Conservation (phyloP, 2,329 filamentous ascomycete species). For the Fusarium equiseti region DNA sequence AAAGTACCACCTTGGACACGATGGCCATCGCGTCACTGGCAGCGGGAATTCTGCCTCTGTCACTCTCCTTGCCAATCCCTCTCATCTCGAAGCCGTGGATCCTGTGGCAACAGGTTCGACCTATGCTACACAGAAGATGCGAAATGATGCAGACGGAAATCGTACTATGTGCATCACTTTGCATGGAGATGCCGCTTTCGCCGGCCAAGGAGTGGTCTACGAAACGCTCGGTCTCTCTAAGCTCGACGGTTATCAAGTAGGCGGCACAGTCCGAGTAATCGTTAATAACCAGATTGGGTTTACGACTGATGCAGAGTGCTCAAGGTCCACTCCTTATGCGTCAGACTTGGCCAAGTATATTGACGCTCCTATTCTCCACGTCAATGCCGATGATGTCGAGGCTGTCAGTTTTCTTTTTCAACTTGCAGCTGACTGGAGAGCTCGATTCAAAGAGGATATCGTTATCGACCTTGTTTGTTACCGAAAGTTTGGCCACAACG, state of each 20-base stretch:
- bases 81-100: slow-evolving; percentile 97
- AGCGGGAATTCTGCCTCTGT: slow-evolving; percentile 97
- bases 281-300: slow-evolving; percentile 99
- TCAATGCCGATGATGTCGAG: slow-evolving; percentile 97
- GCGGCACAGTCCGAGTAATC: slow-evolving; percentile 94
- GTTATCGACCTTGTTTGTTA: slow-evolving; percentile 99
- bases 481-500: slow-evolving; percentile 98
- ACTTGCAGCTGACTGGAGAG: slow-evolving; percentile 95
- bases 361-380: slow-evolving; percentile 97
- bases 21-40: slow-evolving; percentile 96
- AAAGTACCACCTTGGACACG: slow-evolving; percentile 99
- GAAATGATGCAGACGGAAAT: slow-evolving; percentile 88
- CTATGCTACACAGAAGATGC: slow-evolving; percentile 96
- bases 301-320: slow-evolving; percentile 95
- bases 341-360: slow-evolving; percentile 99
- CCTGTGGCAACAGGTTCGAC: slow-evolving; percentile 97
- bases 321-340: slow-evolving; percentile 97
- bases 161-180: slow-evolving; percentile 85
- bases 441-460: slow-evolving; percentile 96
- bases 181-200: slow-evolving; percentile 96
- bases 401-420: slow-evolving; percentile 98
- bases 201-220: slow-evolving; percentile 95
- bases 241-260: slow-evolving; percentile 93
- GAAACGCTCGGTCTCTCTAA: slow-evolving; percentile 98
- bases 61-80: slow-evolving; percentile 93